Evolutionary conservation across 2,329 filamentous ascomycete species (phyloP), one percentile per base, ranked within the genome.

Genomic region (Chaetomium strumarium): DNA sequence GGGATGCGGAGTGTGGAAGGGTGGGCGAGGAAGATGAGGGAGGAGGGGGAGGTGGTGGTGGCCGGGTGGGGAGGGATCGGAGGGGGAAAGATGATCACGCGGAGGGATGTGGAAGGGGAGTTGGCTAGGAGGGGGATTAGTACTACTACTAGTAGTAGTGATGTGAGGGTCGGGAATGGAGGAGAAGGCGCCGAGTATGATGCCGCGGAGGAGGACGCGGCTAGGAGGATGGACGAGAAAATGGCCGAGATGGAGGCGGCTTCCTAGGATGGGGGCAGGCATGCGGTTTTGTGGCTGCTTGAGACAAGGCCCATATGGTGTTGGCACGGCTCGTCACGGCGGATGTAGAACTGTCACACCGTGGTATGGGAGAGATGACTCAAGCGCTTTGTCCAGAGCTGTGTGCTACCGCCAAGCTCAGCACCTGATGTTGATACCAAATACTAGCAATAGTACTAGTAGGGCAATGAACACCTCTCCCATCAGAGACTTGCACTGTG

Each of bases 1-100:
- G 90, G 79, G 0, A 81, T 96, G 79, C 75, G 83, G 56, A 96
- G 91, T 63, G 73, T 95, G 50, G 84, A 86, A 57, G 83, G 81
- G 0, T 90, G 86, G 70, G 81, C 83, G 49, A 71, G 70, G 55
- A 75, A 75, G 39, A 83, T 88, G 63, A 77, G 70, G 62, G 75
- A 76, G 46, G 77, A 76, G 17, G 66, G 70, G 62, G 75, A 76
- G 46, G 77, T 76, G 17, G 66, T 76, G n/a, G 62, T 64, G 5
- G 64, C 64, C 36, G 75, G 73, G 3, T 77, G 87, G 14, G 62
- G 64, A n/a, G n/a, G n/a, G n/a, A n/a, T n/a, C n/a, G n/a, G 5
- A 64, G 64, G 37, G 76, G 73, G 3, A n/a, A n/a, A n/a, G n/a
- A 78, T 88, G 64, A 65, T 88, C 58, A 82, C 75, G 16, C 74